phyloP scores from a whole-genome alignment of 1,284 basidiomycete genomes.

The Apiotrichum sp. region DNA sequence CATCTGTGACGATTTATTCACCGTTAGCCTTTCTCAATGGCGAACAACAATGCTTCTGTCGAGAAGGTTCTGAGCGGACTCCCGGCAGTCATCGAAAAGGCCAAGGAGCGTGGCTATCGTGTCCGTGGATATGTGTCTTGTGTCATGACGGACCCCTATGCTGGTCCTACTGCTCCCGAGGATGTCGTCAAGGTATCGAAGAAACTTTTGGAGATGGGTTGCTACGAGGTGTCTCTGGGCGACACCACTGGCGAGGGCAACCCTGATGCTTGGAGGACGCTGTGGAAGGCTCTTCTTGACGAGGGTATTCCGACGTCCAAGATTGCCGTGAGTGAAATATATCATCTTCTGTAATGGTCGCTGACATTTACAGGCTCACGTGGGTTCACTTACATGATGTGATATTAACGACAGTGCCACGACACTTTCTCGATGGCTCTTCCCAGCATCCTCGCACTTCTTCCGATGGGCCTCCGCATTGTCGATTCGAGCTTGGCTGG shows the following conservation, averaged over 20 bases:
- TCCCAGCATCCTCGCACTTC: constrained; percentile 49
- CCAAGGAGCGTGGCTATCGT: constrained; percentile 58
- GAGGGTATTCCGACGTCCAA: constrained; percentile 52
- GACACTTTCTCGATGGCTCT: constrained; percentile 81
- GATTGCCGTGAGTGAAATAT: constrained; percentile 58
- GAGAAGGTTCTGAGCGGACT: constrained; percentile 64
- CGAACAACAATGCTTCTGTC: constrained; percentile 76
- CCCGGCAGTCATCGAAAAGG: constrained; percentile 58
- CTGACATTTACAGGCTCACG: constrained; percentile 40
- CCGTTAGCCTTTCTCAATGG: constrained; percentile 61
- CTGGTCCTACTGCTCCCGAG: constrained; percentile 64
- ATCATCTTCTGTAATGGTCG: not conserved
- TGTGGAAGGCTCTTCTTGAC: constrained; percentile 63
- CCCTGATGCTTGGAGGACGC: constrained; percentile 59
- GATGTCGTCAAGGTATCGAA: constrained; percentile 65
- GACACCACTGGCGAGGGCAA: constrained; percentile 88
- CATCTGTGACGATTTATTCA: constrained; percentile 33
- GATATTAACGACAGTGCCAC: constrained; percentile 59
- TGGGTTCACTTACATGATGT: constrained; percentile 42
- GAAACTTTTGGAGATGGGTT: constrained; percentile 78
- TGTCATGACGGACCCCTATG: constrained; percentile 78
- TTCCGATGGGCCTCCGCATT: constrained; percentile 50
- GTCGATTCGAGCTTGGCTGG: constrained; percentile 66
- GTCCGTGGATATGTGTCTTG: constrained; percentile 81
- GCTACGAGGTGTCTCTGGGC: constrained; percentile 85